Base-by-base conservation (phyloP, 2,329 filamentous ascomycete genomes). In the Eurotiales sp. region DNA sequence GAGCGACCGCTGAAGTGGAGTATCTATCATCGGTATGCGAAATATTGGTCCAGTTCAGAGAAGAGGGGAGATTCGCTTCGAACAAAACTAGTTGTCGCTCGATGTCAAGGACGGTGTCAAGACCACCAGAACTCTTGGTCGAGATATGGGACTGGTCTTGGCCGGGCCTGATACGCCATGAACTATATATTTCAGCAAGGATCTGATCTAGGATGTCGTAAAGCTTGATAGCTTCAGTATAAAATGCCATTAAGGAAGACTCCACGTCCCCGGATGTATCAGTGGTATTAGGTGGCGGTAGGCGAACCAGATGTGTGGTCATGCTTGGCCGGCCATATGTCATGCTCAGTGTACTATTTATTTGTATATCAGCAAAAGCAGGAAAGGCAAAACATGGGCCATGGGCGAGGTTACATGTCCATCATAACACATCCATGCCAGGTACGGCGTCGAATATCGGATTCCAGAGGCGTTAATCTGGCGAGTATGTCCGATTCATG, bases 381-480 rank as follows among this genome's bases (percentile, higher is more conserved):
- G n/a, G n/a, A n/a, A n/a, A n/a, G n/a, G n/a, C n/a, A n/a, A n/a
- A n/a, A n/a, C n/a, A n/a, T n/a, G n/a, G n/a, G n/a, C n/a, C n/a
- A n/a, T n/a, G n/a, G n/a, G n/a, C n/a, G n/a, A n/a, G n/a, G n/a
- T n/a, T n/a, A n/a, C 67, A 66, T 60, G 41, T 72, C 68, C 55
- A 73, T 60, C 17, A 70, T 63, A 0, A 72, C 64, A 46, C 71
- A 73, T 8, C 68, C 67, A 49, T 72, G 64, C 71, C 71, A 73
- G 0, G 66, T 67, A n/a, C 69, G 59, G 27, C 60, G 58, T 8
- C 64, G 60, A 17, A 72, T 65, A 40, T 74, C 69, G 8, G 48
- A 61, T 48, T 74, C 71, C n/a, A 71, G 37, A 0, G 64, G 53
- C 15, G 57, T 56, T 8, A 56, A 50, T 29, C 23, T 51, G 52